These are phyloP conservation scores for Rhodofomes roseus DNA, from an alignment of 1,284 basidiomycete genomes.

Conservation along the genomic window DNA sequence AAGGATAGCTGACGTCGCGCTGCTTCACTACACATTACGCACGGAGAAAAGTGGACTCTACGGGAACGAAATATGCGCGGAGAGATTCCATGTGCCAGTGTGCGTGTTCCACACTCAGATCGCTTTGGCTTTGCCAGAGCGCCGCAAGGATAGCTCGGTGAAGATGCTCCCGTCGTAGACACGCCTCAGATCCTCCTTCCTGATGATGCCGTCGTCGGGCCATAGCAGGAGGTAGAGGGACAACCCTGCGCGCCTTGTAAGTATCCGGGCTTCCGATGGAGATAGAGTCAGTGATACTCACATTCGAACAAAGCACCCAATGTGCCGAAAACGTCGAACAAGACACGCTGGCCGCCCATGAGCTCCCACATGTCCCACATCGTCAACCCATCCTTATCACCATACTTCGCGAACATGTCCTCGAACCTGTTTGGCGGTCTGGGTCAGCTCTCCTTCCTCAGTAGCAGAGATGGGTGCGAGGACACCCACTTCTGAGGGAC, in stretches of 20 bases:
- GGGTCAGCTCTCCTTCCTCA: background rate
- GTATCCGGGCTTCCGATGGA: background rate
- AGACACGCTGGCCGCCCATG: constrained; percentile 29
- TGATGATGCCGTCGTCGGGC: constrained; percentile 43
- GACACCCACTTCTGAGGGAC: constrained; percentile 27
- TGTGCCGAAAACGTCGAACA: constrained; percentile 35
- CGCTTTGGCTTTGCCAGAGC: constrained; percentile 9
- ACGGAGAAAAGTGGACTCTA: no score
- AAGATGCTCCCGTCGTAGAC: constrained; percentile 40
- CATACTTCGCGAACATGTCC: constrained; percentile 39
- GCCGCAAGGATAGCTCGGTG: constrained; percentile 16
- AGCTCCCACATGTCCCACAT: constrained; percentile 26
- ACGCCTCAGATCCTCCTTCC: constrained; percentile 45
- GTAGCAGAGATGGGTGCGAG: background rate
- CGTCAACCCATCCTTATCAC: constrained; percentile 13
- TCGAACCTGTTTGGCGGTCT: constrained; percentile 26
- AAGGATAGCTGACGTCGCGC: background rate
- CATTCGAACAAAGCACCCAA: constrained; percentile 32
- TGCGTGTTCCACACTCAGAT: background rate
- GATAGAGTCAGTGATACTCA: constrained; percentile 6
- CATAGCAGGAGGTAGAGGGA: constrained; percentile 45
- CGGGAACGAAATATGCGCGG: no score
- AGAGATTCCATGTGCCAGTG: no score
- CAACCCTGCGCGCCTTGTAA: constrained; percentile 28
- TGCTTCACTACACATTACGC: background rate